Conservation (phyloP, 202 grass and related monocot species). For the Panicum virgatum region DNA sequence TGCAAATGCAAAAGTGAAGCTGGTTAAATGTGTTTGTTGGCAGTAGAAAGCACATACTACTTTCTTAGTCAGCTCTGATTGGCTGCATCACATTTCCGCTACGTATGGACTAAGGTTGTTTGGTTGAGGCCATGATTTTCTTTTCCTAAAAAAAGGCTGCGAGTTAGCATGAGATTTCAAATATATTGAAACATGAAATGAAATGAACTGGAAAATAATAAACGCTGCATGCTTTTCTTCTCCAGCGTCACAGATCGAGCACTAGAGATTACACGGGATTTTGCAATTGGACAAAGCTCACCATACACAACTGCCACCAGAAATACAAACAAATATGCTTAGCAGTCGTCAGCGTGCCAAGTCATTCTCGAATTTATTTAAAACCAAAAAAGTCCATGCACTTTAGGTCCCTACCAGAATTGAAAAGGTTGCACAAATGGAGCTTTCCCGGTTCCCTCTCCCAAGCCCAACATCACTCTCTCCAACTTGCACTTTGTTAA, state of each 20-base stretch:
- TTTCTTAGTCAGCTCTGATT: too few species aligned
- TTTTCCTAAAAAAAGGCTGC: too few species aligned
- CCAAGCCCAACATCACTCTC: too few species aligned
- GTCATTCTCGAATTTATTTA: background rate
- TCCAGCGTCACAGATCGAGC: background rate
- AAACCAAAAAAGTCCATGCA: background rate
- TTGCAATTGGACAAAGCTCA: background rate
- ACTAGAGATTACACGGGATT: too few species aligned
- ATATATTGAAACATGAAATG: too few species aligned
- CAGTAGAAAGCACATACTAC: too few species aligned
- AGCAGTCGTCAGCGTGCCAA: background rate
- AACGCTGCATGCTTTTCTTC: background rate
- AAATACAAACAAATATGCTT: background rate
- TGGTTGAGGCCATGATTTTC: too few species aligned
- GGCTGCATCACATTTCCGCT: too few species aligned
- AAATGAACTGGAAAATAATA: background rate
- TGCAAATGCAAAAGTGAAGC: background rate
- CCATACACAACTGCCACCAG: background rate
- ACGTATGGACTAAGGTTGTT: too few species aligned
- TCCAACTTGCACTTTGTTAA: slow-evolving; percentile 13
- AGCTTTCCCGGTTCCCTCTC: background rate
- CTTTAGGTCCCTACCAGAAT: slow-evolving; percentile 11
- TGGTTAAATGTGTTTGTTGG: background rate
- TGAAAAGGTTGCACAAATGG: slow-evolving; percentile 14
- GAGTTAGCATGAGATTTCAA: too few species aligned